These are phyloP conservation scores for peach (Prunus persica) DNA, from an alignment of 306 rosid species.

Conservation along the genomic window Prunus_persica_NCBIv2 NC_034012.1:6319001-6319500, in stretches of 20 bases:
- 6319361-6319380: not conserved
- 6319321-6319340: too few relatives aligned
- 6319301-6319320: too few relatives aligned
- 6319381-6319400: too few relatives aligned
- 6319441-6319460: slow-evolving; percentile 76
- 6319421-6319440: slow-evolving; percentile 27
- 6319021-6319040: not conserved
- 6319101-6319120: slow-evolving; percentile 85
- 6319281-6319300: not conserved
- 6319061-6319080: slow-evolving; percentile 49
- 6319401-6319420: not conserved
- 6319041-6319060: slow-evolving; percentile 38
- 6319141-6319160: slow-evolving; percentile 57
- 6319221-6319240: not conserved
- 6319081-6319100: slow-evolving; percentile 52
- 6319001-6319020: not conserved
- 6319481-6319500: slow-evolving; percentile 78
- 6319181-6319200: not conserved
- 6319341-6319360: not conserved
- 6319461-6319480: slow-evolving; percentile 89
- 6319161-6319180: not conserved
- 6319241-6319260: not conserved
- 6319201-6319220: not conserved
- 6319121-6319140: slow-evolving; percentile 65
- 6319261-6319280: not conserved